These are phyloP conservation scores for Leishmania braziliensis DNA, from an alignment of 208 protist species.

Conservation along the genomic window DNA sequence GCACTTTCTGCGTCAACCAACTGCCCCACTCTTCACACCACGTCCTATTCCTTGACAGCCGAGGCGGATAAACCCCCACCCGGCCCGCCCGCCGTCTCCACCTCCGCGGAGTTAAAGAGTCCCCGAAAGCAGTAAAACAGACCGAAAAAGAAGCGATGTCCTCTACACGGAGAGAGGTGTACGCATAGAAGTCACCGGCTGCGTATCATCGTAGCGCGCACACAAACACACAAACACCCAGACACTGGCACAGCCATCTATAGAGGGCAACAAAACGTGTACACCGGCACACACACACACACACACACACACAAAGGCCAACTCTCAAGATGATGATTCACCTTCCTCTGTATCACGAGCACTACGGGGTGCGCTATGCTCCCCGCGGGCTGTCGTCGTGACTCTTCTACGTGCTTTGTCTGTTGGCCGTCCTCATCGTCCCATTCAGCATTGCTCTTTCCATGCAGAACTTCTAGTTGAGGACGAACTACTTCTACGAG, in stretches of 20 bases:
- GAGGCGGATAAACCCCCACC: background rate
- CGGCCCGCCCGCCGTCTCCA: background rate
- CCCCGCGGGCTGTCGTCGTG: slow-evolving; percentile 57
- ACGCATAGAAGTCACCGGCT: background rate
- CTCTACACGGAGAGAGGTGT: background rate
- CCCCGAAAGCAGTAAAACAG: background rate
- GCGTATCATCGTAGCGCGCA: background rate
- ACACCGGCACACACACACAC: background rate
- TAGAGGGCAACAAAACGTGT: background rate
- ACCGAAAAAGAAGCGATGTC: background rate
- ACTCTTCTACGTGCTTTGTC: slow-evolving; percentile 65
- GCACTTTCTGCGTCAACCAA: background rate
- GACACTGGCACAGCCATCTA: background rate
- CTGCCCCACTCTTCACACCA: background rate
- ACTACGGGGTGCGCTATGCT: slow-evolving; percentile 74
- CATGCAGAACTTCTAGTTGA: slow-evolving; percentile 85
- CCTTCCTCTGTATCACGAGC: slow-evolving; percentile 63
- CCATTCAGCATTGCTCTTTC: slow-evolving; percentile 62
- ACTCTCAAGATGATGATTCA: slow-evolving; percentile 10
- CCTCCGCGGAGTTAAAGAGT: background rate
- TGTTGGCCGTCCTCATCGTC: slow-evolving; percentile 56
- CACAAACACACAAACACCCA: background rate
- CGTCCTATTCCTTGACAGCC: background rate
- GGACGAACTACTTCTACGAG: slow-evolving; percentile 52
- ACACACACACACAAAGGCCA: background rate